These are phyloP conservation scores for Blastomyces emzantsi DNA, from an alignment of 2,329 filamentous ascomycete genomes.

Conservation along the genomic window DNA sequence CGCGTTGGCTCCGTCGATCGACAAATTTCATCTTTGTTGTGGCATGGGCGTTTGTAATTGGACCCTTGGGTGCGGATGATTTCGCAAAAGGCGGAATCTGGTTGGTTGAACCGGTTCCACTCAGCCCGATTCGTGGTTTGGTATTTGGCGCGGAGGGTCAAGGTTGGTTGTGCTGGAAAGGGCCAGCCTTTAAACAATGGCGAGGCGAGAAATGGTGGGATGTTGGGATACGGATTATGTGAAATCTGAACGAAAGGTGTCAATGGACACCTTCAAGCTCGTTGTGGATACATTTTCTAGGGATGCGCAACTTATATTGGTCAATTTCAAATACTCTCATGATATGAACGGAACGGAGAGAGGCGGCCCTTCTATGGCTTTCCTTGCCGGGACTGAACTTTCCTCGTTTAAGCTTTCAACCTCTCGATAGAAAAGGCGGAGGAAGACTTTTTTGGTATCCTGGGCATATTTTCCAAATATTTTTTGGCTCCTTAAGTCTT, in stretches of 20 bases:
- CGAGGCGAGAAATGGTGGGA: constrained; percentile 56
- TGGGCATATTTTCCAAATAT: background rate
- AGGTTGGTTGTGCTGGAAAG: constrained; percentile 61
- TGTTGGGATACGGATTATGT: constrained; percentile 39
- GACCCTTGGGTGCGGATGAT: constrained; percentile 62
- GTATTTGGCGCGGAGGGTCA: constrained; percentile 55
- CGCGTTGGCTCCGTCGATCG: constrained; percentile 40
- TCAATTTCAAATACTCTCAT: background rate
- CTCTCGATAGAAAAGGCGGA: background rate
- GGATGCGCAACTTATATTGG: background rate
- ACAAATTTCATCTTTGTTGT: constrained; percentile 56
- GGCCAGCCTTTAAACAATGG: constrained; percentile 50
- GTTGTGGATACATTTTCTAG: background rate
- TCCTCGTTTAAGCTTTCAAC: background rate
- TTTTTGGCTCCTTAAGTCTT: background rate
- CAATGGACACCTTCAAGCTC: background rate
- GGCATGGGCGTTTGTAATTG: constrained; percentile 60
- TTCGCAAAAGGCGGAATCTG: constrained; percentile 65
- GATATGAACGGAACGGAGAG: background rate
- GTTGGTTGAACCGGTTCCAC: constrained; percentile 71
- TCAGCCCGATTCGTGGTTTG: constrained; percentile 59
- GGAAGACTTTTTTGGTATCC: background rate
- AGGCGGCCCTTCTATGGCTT: background rate
- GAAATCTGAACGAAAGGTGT: background rate
- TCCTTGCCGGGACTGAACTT: background rate